Conservation (phyloP, 2,329 filamentous ascomycete genomes). For the Tolypocladium amazonense region DNA sequence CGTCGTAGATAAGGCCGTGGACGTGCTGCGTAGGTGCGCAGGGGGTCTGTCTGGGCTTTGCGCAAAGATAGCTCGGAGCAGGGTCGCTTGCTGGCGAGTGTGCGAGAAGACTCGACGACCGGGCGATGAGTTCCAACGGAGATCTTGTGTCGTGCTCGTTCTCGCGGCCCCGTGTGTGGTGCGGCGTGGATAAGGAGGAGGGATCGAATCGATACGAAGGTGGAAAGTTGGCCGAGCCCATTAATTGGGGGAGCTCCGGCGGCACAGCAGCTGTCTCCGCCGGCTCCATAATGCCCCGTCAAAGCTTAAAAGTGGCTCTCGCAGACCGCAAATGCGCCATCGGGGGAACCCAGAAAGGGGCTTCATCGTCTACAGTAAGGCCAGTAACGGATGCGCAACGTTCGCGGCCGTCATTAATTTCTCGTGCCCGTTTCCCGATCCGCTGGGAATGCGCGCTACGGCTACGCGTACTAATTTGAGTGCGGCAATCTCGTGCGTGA, state of each 20-base stretch:
- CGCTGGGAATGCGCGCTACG: background rate
- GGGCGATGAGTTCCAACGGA: background rate
- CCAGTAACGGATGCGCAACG: background rate
- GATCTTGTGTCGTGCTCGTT: background rate
- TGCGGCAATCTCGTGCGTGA: background rate
- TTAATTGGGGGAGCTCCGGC: background rate
- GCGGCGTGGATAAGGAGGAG: background rate
- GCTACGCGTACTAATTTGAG: background rate
- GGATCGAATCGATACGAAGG: background rate
- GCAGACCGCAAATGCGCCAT: no score
- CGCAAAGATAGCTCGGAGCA: background rate
- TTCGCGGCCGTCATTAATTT: background rate
- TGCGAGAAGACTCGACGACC: background rate
- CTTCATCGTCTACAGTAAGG: background rate
- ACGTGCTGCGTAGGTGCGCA: background rate
- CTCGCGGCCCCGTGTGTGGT: background rate
- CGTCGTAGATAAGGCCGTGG: background rate
- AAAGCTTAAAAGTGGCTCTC: background rate
- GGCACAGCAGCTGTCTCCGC: background rate
- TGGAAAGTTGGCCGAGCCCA: background rate
- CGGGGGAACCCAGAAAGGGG: background rate
- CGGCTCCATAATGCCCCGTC: background rate
- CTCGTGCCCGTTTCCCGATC: background rate
- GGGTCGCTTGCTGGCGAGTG: background rate
- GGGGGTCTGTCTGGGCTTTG: background rate